Evolutionary conservation across 495 filamentous ascomycete species (phyloP).

Genomic region (Jackrogersella multiformis): DNA sequence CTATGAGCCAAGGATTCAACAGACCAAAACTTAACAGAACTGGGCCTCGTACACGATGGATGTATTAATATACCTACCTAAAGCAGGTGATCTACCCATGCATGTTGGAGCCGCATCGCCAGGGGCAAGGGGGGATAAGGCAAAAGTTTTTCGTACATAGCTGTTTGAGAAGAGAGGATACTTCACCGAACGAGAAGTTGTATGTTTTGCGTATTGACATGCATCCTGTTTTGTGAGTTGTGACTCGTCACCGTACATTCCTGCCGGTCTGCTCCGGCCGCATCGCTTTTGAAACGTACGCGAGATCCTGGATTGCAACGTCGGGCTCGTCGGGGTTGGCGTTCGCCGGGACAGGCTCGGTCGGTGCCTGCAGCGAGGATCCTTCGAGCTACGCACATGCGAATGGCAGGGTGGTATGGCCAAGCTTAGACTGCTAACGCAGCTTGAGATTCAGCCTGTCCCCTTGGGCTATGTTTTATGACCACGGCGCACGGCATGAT

Average conservation of each 20-base stretch:
- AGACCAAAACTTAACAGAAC: neutral
- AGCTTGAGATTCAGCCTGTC: too few relatives aligned
- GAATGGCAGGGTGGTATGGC: neutral
- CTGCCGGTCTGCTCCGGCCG: neutral
- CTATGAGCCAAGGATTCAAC: slow-evolving; percentile 15
- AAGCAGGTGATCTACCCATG: slow-evolving; percentile 1
- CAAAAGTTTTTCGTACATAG: neutral
- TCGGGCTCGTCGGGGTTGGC: neutral
- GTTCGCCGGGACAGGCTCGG: neutral
- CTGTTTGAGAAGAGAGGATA: neutral
- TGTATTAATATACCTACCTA: neutral
- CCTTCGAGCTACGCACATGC: neutral
- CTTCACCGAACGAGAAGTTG: slow-evolving; percentile 11
- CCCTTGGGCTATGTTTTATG: neutral
- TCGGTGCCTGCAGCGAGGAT: slow-evolving; percentile 4
- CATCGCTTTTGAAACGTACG: slow-evolving; percentile 15
- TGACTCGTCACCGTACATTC: slow-evolving; percentile 13
- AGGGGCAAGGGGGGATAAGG: neutral
- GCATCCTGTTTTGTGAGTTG: neutral
- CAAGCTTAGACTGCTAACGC: too few relatives aligned
- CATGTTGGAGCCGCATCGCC: slow-evolving; percentile 17
- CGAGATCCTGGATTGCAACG: slow-evolving; percentile 16
- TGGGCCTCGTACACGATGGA: neutral
- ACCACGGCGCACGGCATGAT: neutral
- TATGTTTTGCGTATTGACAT: neutral